These are phyloP conservation scores for Labyrinthula sp. DNA, from an alignment of 352 stramenopile species.

Conservation along the genomic window DNA sequence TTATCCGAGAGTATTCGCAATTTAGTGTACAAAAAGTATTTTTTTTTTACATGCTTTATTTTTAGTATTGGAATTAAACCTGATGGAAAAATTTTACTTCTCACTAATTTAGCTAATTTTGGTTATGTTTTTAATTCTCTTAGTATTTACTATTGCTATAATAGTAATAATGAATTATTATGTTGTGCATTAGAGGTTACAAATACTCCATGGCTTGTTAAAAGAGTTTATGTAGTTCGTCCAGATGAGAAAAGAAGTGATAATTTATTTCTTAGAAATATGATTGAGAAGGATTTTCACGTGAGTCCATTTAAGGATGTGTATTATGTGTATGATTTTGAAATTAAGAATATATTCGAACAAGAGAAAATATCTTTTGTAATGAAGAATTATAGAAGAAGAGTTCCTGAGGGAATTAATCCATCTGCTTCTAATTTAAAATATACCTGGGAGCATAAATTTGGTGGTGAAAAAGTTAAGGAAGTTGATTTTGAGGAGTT, in stretches of 20 bases:
- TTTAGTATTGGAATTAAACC: too few relatives aligned
- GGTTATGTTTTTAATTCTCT: conserved; percentile 30
- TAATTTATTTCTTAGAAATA: not conserved
- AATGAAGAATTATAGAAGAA: conserved; percentile 5
- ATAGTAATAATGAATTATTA: not conserved
- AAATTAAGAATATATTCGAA: conserved; percentile 3
- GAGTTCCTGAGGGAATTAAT: conserved; percentile 5
- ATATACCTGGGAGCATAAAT: conserved; percentile 1
- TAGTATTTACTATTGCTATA: conserved; percentile 13
- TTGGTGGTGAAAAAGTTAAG: not conserved
- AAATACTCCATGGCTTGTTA: conserved; percentile 29
- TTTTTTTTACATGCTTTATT: too few relatives aligned
- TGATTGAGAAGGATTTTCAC: conserved; percentile 29
- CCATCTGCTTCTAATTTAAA: conserved; percentile 2
- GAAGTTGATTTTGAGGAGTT: not conserved
- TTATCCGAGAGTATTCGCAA: conserved; percentile 11
- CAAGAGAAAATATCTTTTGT: not conserved
- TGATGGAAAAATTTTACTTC: conserved; percentile 13
- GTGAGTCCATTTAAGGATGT: conserved; percentile 27
- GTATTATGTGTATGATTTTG: conserved; percentile 26
- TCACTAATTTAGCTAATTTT: conserved; percentile 29
- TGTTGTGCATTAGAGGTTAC: conserved; percentile 24
- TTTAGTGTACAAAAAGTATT: not conserved
- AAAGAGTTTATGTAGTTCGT: conserved; percentile 19
- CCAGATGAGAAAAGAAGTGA: not conserved